phyloP scores from a whole-genome alignment of 2,329 filamentous ascomycete genomes.

The Penicillium fuscoglaucum region DNA sequence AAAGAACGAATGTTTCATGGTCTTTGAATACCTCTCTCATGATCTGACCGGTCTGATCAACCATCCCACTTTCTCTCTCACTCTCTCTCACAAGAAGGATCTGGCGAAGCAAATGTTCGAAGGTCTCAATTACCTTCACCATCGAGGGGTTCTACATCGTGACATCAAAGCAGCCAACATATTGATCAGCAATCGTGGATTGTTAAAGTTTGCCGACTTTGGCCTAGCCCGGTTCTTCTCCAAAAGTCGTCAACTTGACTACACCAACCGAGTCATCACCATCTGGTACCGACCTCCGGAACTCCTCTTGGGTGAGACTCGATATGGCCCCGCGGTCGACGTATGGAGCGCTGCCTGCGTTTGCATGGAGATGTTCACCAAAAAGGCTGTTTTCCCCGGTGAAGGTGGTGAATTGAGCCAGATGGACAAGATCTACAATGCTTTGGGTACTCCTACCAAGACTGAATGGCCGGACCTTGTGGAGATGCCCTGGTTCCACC shows the following conservation, averaged over 20 bases:
- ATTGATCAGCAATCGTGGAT: conserved; percentile 82
- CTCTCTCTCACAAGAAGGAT: conserved; percentile 85
- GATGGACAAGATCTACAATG: conserved; percentile 91
- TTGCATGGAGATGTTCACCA: conserved; percentile 92
- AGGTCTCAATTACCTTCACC: conserved; percentile 89
- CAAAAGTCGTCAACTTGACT: conserved; percentile 87
- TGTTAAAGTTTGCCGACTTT: conserved; percentile 93
- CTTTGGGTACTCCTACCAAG: conserved; percentile 83
- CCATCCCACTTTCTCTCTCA: conserved; percentile 85
- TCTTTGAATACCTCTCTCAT: conserved; percentile 96
- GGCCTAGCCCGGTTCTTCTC: conserved; percentile 94
- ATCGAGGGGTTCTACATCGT: conserved; percentile 87
- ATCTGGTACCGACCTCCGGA: conserved; percentile 97
- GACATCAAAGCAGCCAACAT: conserved; percentile 99
- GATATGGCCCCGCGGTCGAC: conserved; percentile 86
- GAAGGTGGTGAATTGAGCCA: conserved; percentile 96
- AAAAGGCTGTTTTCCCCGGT: conserved; percentile 89
- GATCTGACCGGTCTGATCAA: conserved; percentile 94
- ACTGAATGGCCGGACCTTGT: conserved; percentile 83
- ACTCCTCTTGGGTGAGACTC: conserved; percentile 84
- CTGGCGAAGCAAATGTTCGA: conserved; percentile 91
- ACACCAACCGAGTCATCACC: conserved; percentile 97
- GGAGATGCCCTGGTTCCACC: conserved; percentile 97
- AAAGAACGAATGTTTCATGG: conserved; percentile 98
- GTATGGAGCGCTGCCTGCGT: conserved; percentile 98